Conservation (phyloP, 202 grass and related monocot genomes). For the Panicum virgatum region DNA sequence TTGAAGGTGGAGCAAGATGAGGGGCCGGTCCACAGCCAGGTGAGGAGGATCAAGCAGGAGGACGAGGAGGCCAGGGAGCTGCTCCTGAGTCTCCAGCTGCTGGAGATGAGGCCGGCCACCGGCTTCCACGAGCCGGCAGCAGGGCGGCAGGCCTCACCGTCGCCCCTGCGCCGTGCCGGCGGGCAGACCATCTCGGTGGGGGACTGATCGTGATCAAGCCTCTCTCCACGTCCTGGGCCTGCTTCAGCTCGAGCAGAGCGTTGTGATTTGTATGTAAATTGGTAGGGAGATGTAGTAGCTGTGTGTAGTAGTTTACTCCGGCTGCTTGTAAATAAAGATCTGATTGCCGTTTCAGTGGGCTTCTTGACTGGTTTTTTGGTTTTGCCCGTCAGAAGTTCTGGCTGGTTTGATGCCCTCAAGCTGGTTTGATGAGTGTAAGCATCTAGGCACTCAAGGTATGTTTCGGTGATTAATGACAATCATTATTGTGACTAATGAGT, state of each 20-base stretch:
- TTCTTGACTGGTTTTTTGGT: too few species aligned
- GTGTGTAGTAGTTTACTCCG: too few species aligned
- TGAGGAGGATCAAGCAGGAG: conserved; percentile 77
- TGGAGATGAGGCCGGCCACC: conserved; percentile 30
- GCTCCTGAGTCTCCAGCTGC: conserved; percentile 39
- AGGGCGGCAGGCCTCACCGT: conserved; percentile 4
- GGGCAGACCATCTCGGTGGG: conserved; percentile 31
- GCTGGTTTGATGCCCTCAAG: too few species aligned
- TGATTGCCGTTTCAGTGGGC: too few species aligned
- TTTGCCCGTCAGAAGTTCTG: too few species aligned
- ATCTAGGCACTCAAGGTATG: too few species aligned
- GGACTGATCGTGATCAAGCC: background rate
- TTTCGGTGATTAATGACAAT: too few species aligned
- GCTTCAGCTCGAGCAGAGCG: background rate
- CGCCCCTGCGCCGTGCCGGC: conserved; percentile 24
- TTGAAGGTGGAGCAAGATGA: conserved; percentile 11
- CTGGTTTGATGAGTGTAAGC: too few species aligned
- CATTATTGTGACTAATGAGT: too few species aligned
- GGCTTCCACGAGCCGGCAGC: background rate
- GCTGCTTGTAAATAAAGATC: too few species aligned
- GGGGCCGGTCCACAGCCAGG: conserved; percentile 68
- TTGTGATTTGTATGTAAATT: background rate
- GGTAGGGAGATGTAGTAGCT: background rate
- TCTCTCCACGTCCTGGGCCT: background rate
- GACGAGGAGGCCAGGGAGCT: conserved; percentile 59